Percentiles rank a stretch among this genome's conserved stretches.
phyloP scores from a whole-genome alignment of 2,329 filamentous ascomycete species.

The Stemphylium lycopersici region DNA sequence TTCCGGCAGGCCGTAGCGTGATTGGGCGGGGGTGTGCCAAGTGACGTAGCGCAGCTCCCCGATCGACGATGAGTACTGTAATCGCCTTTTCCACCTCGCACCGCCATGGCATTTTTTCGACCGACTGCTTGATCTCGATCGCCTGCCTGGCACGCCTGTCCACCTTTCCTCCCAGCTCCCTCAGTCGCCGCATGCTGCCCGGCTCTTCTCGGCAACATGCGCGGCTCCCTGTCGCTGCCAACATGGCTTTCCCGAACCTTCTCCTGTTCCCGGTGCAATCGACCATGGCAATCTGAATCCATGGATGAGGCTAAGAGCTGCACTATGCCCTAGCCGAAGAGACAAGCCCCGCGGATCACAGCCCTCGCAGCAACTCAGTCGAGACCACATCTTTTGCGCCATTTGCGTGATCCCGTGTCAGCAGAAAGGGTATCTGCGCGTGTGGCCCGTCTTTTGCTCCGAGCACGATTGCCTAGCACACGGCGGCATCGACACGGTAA shows the following conservation, averaged over 20 bases:
- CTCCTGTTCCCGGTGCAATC: too few relatives aligned
- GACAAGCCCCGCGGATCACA: not conserved
- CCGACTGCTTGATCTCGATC: not conserved
- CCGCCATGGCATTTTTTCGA: not conserved
- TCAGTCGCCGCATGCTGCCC: not conserved
- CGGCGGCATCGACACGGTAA: too few relatives aligned
- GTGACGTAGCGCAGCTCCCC: constrained; percentile 10
- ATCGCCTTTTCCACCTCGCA: not conserved
- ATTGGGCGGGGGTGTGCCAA: constrained; percentile 2
- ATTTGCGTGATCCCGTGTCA: not conserved
- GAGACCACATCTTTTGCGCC: not conserved
- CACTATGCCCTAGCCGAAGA: not conserved
- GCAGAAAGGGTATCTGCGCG: too few relatives aligned
- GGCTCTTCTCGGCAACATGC: not conserved
- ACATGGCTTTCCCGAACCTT: not conserved
- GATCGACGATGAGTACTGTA: constrained; percentile 10
- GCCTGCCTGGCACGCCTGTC: not conserved
- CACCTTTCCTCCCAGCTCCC: not conserved
- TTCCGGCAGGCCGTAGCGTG: not conserved
- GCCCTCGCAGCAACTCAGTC: not conserved
- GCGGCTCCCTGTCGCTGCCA: not conserved
- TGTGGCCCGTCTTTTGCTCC: too few relatives aligned
- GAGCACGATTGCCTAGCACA: too few relatives aligned
- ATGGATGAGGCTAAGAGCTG: not conserved
- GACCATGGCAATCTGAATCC: not conserved